Evolutionary conservation across 2,329 filamentous ascomycete species (phyloP), one percentile per base, ranked within the genome.

Genomic region (Parafenestella ontariensis): DNA sequence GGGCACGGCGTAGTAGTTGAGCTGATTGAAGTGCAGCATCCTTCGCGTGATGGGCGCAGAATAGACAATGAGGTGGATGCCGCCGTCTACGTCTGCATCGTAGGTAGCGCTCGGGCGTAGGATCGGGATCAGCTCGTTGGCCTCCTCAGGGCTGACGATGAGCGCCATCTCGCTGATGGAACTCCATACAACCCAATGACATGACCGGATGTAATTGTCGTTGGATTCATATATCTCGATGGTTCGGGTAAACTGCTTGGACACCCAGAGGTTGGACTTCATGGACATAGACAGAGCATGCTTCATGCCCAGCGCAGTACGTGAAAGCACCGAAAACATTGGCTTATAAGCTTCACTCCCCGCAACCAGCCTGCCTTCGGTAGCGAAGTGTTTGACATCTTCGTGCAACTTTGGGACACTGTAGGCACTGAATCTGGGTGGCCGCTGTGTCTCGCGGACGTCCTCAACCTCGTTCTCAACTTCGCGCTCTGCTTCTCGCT

Each of bases 131-230:
- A 89, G 58, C 0, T 64, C 41, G 50, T 90, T 85, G 0, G 82
- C 85, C 66, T 90, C 88, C 59, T 90, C 87, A 0, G 86, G 84
- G 24, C 84, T 85, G 1, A 90, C 64, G 1, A 90, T 68, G 0
- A 90, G 57, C 0, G 81, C 87, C 0, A 77, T 81, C 7, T 83
- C 64, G 0, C 75, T 74, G 0, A 60, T n/a, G 0, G 61, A 60
- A 53, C 81, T 84, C 81, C 82, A 88, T 0, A 90, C 69, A 2
- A 90, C 65, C 86, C 86, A 90, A 23, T 86, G 82, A 0, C 88
- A 83, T 0, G 82, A 72, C 1, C 81, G 78, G 61, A 75, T 47
- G 46, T 79, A 81, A 24, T 78, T 73, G 45, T 82, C 78, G 48
- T 76, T 71, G 58, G 81, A 58, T n/a, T 63, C 54, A 6, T 45